These are phyloP conservation scores for Penicillium sclerotiorum DNA, from an alignment of 2,329 filamentous ascomycete genomes.

Conservation along the genomic window DNA sequence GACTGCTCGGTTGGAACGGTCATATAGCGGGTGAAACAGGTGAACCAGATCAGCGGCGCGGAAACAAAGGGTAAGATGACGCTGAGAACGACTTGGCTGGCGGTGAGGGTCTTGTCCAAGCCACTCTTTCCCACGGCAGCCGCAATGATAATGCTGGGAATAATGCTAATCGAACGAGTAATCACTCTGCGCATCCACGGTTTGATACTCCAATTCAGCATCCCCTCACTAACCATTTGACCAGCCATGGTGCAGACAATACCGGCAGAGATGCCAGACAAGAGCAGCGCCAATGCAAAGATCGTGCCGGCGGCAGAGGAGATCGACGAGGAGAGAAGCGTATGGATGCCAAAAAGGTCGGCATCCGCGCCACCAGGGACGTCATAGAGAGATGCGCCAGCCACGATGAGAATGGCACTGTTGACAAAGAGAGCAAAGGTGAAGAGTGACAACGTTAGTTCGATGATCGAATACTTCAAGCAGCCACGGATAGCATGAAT, in stretches of 20 bases:
- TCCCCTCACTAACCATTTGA: slow-evolving; percentile 86
- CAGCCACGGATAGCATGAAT: slow-evolving; percentile 72
- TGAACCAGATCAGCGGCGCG: slow-evolving; percentile 83
- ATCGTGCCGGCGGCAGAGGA: slow-evolving; percentile 76
- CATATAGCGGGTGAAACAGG: slow-evolving; percentile 78
- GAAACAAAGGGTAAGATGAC: slow-evolving; percentile 81
- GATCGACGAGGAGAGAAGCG: slow-evolving; percentile 68
- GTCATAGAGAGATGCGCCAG: slow-evolving; percentile 73
- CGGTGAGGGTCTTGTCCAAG: slow-evolving; percentile 71
- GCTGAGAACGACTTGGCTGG: slow-evolving; percentile 75
- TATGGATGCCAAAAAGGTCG: slow-evolving; percentile 82
- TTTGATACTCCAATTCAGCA: slow-evolving; percentile 70
- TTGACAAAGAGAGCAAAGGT: slow-evolving; percentile 86
- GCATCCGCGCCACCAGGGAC: slow-evolving; percentile 64
- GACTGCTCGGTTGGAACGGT: slow-evolving; percentile 59
- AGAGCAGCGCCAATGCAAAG: slow-evolving; percentile 79
- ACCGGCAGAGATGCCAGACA: slow-evolving; percentile 79
- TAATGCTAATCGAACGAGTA: slow-evolving; percentile 78
- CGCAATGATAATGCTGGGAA: slow-evolving; percentile 80
- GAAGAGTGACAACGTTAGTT: slow-evolving; percentile 72
- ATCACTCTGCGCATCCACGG: slow-evolving; percentile 80
- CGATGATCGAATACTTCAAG: slow-evolving; percentile 71
- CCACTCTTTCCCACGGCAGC: slow-evolving; percentile 73
- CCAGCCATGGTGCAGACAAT: slow-evolving; percentile 89
- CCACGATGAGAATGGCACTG: slow-evolving; percentile 77